These are phyloP conservation scores for Metschnikowia gelsemii DNA, from an alignment of 805 yeast species.

Conservation along the genomic window DNA sequence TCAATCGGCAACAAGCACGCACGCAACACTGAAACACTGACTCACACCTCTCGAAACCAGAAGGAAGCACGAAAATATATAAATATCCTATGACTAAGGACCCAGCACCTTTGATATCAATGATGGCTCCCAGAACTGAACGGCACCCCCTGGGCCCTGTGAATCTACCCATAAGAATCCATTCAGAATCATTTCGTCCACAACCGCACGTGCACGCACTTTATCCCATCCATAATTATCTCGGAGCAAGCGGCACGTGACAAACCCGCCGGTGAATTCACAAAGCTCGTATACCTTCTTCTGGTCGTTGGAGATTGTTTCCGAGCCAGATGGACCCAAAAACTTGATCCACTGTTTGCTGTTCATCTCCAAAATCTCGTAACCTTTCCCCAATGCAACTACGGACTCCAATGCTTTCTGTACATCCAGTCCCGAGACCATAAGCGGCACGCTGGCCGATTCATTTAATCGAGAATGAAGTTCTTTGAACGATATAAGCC, in stretches of 20 bases:
- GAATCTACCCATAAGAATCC: constrained; percentile 88
- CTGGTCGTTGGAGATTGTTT: constrained; percentile 54
- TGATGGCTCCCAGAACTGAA: constrained; percentile 69
- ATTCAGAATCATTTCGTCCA: constrained; percentile 75
- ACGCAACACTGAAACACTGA: too few species aligned
- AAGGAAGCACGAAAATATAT: too few species aligned
- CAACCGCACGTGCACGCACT: constrained; percentile 56
- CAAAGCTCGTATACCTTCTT: constrained; percentile 71
- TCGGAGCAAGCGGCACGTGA: constrained; percentile 56
- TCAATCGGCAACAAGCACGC: too few species aligned
- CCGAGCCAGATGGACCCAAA: constrained; percentile 28
- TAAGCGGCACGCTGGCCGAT: constrained; percentile 30
- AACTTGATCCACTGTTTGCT: constrained; percentile 51
- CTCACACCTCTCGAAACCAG: too few species aligned
- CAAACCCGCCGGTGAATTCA: constrained; percentile 70
- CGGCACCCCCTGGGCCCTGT: constrained; percentile 34
- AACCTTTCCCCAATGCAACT: constrained; percentile 64
- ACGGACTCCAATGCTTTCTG: constrained; percentile 54
- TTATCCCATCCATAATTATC: constrained; percentile 79
- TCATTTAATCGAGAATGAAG: constrained; percentile 30
- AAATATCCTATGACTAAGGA: too few species aligned
- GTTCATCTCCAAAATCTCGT: constrained; percentile 54
- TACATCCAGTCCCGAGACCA: constrained; percentile 51
- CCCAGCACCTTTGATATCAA: constrained; percentile 59
- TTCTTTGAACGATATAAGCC: constrained; percentile 61